phyloP scores from a whole-genome alignment of 805 yeast species.

The Cyberlindnera sargentensis region DNA sequence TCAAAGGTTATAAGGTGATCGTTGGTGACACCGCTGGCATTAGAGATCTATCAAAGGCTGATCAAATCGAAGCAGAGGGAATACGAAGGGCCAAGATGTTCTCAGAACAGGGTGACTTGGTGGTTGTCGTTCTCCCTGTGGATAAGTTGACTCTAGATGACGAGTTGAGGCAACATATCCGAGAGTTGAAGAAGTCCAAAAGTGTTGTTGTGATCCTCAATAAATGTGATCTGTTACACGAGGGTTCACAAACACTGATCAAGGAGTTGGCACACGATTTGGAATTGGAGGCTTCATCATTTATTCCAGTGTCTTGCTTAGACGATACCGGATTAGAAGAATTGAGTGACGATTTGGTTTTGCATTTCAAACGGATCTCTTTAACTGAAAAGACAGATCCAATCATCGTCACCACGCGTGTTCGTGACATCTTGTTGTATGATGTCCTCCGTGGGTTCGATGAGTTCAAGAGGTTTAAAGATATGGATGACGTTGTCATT shows the following conservation, averaged over 20 bases:
- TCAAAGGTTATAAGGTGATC: slow-evolving; percentile 76
- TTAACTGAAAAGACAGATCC: slow-evolving; percentile 52
- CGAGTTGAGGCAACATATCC: slow-evolving; percentile 35
- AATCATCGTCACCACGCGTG: slow-evolving; percentile 64
- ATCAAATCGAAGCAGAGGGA: slow-evolving; percentile 70
- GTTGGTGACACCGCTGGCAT: slow-evolving; percentile 94
- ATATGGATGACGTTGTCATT: slow-evolving; percentile 62
- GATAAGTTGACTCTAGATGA: slow-evolving; percentile 30
- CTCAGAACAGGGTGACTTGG: slow-evolving; percentile 57
- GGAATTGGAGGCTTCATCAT: slow-evolving; percentile 14
- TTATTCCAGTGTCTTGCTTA: slow-evolving; percentile 53
- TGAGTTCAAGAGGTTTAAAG: slow-evolving; percentile 46
- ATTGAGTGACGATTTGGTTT: slow-evolving; percentile 36
- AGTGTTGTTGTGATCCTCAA: slow-evolving; percentile 44
- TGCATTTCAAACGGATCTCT: slow-evolving; percentile 42
- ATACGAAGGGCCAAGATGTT: slow-evolving; percentile 65
- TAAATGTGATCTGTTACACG: slow-evolving; percentile 45
- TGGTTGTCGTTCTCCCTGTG: slow-evolving; percentile 55
- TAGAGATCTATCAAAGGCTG: slow-evolving; percentile 40
- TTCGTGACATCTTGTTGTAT: slow-evolving; percentile 61
- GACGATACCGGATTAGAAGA: slow-evolving; percentile 47
- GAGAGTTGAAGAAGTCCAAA: slow-evolving; percentile 20
- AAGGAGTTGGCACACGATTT: slow-evolving; percentile 19
- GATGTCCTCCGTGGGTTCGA: slow-evolving; percentile 74
- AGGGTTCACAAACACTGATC: slow-evolving; percentile 16